Evolutionary conservation across 73 alveolate species (phyloP).

Genomic region (Diophrys appendiculata): DNA sequence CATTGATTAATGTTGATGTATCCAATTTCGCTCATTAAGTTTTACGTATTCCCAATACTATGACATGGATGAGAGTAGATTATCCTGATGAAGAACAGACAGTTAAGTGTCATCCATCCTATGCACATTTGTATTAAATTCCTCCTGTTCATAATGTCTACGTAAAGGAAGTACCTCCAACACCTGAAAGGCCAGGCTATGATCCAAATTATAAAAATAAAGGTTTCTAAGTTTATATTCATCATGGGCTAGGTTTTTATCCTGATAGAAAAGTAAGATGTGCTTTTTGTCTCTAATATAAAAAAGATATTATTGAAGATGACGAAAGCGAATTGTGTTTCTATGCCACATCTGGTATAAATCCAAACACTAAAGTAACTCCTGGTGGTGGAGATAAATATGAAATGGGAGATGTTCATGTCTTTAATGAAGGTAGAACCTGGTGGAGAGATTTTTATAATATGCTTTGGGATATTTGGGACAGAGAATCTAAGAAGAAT

Average conservation of each 20-base stretch:
- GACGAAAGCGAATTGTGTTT: constrained; percentile 37
- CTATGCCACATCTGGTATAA: constrained; percentile 51
- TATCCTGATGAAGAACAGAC: constrained; percentile 36
- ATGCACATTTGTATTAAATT: constrained; percentile 25
- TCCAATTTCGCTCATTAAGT: constrained; percentile 41
- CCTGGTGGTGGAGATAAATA: constrained; percentile 29
- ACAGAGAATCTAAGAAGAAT: constrained; percentile 39
- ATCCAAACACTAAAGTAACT: constrained; percentile 37
- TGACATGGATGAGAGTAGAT: constrained; percentile 28
- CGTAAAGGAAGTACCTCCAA: constrained; percentile 27
- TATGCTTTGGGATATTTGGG: constrained; percentile 60
- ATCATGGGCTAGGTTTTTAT: constrained; percentile 49
- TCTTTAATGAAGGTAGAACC: constrained; percentile 41
- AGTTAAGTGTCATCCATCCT: constrained; percentile 42
- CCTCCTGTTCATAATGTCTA: constrained; percentile 50
- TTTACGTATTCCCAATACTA: constrained; percentile 36
- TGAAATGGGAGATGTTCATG: constrained; percentile 37
- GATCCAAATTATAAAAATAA: constrained; percentile 45
- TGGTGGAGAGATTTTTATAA: constrained; percentile 45
- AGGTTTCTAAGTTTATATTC: constrained; percentile 56
- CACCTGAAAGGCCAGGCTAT: constrained; percentile 41
- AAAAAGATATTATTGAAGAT: constrained; percentile 40
- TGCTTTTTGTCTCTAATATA: constrained; percentile 42
- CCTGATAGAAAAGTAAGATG: constrained; percentile 57
- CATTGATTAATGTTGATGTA: constrained; percentile 32